Percentiles rank a stretch among this genome's conserved stretches.
phyloP scores from a whole-genome alignment of 768 basidiomycete genomes.

The Tricholoma hemisulphureum region DNA sequence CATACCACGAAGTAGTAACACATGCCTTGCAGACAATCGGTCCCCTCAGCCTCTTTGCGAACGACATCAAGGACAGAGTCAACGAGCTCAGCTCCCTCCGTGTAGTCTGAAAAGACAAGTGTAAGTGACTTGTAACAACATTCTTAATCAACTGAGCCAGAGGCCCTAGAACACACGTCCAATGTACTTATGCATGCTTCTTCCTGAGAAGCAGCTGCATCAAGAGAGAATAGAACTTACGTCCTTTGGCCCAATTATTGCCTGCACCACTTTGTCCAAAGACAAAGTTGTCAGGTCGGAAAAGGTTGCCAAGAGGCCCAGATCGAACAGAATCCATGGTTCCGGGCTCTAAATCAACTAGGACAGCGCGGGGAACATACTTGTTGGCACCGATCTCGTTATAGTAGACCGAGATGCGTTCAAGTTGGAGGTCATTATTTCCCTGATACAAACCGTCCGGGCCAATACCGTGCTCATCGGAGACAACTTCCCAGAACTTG shows the following conservation, averaged over 20 bases:
- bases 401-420: conserved; percentile 97
- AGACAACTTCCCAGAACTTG: conserved; percentile 97
- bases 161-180: conserved; percentile 18
- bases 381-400: conserved; percentile 94
- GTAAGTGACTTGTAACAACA: background rate
- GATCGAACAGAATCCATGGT: conserved; percentile 93
- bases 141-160: background rate
- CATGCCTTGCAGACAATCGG: conserved; percentile 92
- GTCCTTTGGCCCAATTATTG: conserved; percentile 99
- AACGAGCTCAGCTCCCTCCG: conserved; percentile 96
- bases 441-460: conserved; percentile 93
- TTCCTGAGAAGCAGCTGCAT: background rate
- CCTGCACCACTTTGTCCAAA: conserved; percentile 98
- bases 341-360: conserved; percentile 97
- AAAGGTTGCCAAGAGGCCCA: conserved; percentile 85
- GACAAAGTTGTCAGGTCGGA: conserved; percentile 98
- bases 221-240: conserved; percentile 50
- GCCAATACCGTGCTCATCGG: conserved; percentile 97
- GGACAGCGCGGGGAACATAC: conserved; percentile 97
- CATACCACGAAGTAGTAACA: conserved; percentile 8
- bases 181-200: conserved; percentile 2
- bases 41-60: conserved; percentile 97
- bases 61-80: conserved; percentile 98
- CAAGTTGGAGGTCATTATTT: conserved; percentile 91
- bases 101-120: conserved; percentile 60